Base-by-base conservation (phyloP, 352 stramenopile genomes). In the Thraustochytrium sp. region DNA sequence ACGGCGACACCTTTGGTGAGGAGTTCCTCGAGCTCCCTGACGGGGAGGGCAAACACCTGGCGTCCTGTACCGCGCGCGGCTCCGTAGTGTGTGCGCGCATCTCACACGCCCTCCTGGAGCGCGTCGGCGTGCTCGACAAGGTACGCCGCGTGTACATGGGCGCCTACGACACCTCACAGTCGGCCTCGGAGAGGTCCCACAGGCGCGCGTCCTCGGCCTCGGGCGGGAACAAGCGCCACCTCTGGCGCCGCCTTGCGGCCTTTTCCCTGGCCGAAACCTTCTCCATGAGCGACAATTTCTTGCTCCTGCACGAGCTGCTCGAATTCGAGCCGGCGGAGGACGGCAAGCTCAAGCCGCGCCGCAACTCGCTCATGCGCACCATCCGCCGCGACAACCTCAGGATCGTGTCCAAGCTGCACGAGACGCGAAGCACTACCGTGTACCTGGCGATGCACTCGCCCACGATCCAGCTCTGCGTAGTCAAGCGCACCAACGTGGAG, bases 1-100 rank as follows among this genome's bases (percentile, higher is more conserved):
- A 80, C 13, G 68, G 68, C 34, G 68, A 80, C 5, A 80, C 68
- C 44, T 80, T 80, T 80, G 68, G 68, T 2, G 68, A 80, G 40
- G 68, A 80, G 29, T 68, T 11, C 31, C 51, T 80, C 18, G 44
- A 72, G 31, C 53, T 26, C 11, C 21, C n/a, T n/a, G n/a, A 64
- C 11, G 18, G 11, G 13, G 34, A 31, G 5, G 44, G 2, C 3
- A 21, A 31, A 5, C 68, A 80, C 26, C 5, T 26, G 8, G 0
- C 34, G 16, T 46, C 68, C 1, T 80, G 68, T 31, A 13, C 21
- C 23, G 68, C 68, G 5, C 31, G 18, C 0, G 68, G 68, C 34
- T 21, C 68, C 5, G 68, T 63, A 11, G 53, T 63, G 4, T 80
- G 42, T 23, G 68, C 44, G 0, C 68, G 68, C 4, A 51, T 80